phyloP scores from a whole-genome alignment of 345 rosid genomes.

The Sapria himalayana region DNA sequence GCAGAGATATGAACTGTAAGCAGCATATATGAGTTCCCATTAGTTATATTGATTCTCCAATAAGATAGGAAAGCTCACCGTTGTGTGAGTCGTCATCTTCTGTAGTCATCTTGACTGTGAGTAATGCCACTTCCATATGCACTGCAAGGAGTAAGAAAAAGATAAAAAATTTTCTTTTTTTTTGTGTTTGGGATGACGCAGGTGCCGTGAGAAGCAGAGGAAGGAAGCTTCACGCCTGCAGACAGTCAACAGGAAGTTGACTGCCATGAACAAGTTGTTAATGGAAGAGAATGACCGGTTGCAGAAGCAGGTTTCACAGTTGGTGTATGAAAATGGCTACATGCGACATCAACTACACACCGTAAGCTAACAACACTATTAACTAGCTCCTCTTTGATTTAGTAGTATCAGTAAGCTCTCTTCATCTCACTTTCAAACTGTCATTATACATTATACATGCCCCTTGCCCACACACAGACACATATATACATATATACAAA shows the following conservation, averaged over 20 bases:
- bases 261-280: constrained; percentile 84
- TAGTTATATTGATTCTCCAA: too few relatives aligned
- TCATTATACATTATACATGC: too few relatives aligned
- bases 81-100: not conserved
- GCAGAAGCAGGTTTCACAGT: constrained; percentile 92
- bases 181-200: constrained; percentile 1
- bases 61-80: not conserved
- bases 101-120: not conserved
- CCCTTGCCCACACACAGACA: too few relatives aligned
- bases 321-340: constrained; percentile 84
- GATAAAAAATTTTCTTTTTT: not conserved
- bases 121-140: not conserved
- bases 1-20: too few relatives aligned
- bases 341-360: constrained; percentile 58
- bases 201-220: constrained; percentile 96
- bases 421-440: too few relatives aligned
- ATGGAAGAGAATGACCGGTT: constrained; percentile 97
- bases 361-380: constrained; percentile 14
- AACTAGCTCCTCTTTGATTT: not conserved
- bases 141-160: not conserved
- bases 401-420: not conserved
- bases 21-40: too few relatives aligned
- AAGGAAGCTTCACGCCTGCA: constrained; percentile 87
- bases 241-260: constrained; percentile 69
- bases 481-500: too few relatives aligned